A percentile compares a stretch with the other conserved stretches of the same genome.
Evolutionary conservation across 345 rosid species (phyloP).

Genomic region (Cardiospermum halicacabum): DNA sequence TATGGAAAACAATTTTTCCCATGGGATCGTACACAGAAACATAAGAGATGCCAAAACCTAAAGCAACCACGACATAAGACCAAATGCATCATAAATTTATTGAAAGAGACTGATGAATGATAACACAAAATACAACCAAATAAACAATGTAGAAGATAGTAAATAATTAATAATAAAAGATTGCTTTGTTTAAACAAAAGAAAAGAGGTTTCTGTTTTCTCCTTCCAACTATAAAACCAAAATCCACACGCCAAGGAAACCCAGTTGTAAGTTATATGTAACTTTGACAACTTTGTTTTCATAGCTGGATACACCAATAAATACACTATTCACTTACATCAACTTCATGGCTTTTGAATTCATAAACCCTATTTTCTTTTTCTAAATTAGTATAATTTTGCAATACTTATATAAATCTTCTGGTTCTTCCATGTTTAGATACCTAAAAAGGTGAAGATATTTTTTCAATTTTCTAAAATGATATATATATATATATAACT

Average conservation of each 20-base stretch:
- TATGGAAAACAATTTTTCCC: too few relatives aligned
- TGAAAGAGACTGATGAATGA: conserved; percentile 1
- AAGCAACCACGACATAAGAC: conserved; percentile 63
- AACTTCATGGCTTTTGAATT: not conserved
- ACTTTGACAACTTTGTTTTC: not conserved
- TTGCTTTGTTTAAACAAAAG: conserved; percentile 15
- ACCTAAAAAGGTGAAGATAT: too few relatives aligned
- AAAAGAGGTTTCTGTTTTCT: conserved; percentile 7
- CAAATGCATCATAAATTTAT: conserved; percentile 40
- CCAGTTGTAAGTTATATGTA: conserved; percentile 1
- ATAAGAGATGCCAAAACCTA: conserved; percentile 29
- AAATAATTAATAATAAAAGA: too few relatives aligned
- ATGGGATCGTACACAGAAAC: conserved; percentile 18
- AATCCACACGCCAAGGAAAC: conserved; percentile 71
- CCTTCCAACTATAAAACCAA: conserved; percentile 24
- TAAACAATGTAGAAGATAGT: too few relatives aligned
- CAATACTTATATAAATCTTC: too few relatives aligned
- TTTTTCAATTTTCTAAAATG: too few relatives aligned
- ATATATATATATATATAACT: too few relatives aligned
- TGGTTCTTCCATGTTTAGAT: too few relatives aligned
- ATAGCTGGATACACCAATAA: conserved; percentile 46
- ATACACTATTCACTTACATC: conserved; percentile 15
- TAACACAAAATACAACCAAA: too few relatives aligned
- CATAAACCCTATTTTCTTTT: too few relatives aligned
- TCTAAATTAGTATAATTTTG: too few relatives aligned